A percentile compares a stretch with the other conserved stretches of the same genome.
These are phyloP conservation scores for Sparassis latifolia DNA, from an alignment of 1,284 basidiomycete species.

Conservation along the genomic window DNA sequence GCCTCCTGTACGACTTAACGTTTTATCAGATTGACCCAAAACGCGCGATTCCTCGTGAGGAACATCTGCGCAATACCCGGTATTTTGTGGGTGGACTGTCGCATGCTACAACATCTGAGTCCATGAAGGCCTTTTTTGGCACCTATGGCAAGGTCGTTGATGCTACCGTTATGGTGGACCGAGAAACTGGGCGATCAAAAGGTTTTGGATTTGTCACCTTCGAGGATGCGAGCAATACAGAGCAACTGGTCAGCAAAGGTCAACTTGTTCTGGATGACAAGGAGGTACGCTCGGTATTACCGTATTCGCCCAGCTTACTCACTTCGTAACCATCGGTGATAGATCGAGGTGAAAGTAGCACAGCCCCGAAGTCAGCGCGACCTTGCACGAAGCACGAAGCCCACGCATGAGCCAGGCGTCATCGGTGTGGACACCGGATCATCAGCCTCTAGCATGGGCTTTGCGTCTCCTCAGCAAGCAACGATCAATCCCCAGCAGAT, in stretches of 20 bases:
- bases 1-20: not conserved
- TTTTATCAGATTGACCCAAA: conserved; percentile 84
- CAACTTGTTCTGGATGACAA: conserved; percentile 76
- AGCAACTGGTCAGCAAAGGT: conserved; percentile 63
- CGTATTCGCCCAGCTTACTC: conserved; percentile 3
- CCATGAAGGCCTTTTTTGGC: conserved; percentile 75
- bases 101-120: conserved; percentile 71
- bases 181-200: conserved; percentile 84
- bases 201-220: conserved; percentile 95
- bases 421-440: conserved; percentile 12
- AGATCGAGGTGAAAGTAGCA: conserved; percentile 87
- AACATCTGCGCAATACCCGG: conserved; percentile 75
- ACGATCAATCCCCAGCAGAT: conserved; percentile 38
- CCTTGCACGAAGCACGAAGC: conserved; percentile 30
- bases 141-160: conserved; percentile 82
- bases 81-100: conserved; percentile 89
- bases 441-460: conserved; percentile 15
- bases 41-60: conserved; percentile 86
- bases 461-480: conserved; percentile 21
- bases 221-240: conserved; percentile 68
- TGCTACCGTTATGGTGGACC: conserved; percentile 91
- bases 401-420: conserved; percentile 14
- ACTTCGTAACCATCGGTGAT: not conserved
- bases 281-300: conserved; percentile 37
- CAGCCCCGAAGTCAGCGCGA: conserved; percentile 71